These are phyloP conservation scores for Claviceps sp. DNA, from an alignment of 2,329 filamentous ascomycete species.

Conservation along the genomic window DNA sequence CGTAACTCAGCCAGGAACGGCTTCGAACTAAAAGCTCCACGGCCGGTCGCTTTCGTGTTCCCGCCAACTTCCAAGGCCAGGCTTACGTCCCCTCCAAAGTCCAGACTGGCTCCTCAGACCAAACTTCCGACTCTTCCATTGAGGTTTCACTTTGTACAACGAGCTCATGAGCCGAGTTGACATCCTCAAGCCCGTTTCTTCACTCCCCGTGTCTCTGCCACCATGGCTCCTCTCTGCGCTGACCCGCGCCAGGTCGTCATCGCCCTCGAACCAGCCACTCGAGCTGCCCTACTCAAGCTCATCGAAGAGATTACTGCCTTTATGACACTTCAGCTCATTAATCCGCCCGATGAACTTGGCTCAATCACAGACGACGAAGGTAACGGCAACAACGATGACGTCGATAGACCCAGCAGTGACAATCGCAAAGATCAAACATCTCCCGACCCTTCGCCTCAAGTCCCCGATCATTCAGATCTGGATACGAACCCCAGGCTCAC, in stretches of 20 bases:
- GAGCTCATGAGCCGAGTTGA: neutral
- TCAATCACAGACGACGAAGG: slow-evolving; percentile 13
- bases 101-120: no score
- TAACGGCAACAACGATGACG: neutral
- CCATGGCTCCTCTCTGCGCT: slow-evolving; percentile 40
- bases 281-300: slow-evolving; percentile 37
- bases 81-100: no score
- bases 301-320: slow-evolving; percentile 37
- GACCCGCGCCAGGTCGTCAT: slow-evolving; percentile 44
- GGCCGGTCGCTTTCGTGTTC: neutral
- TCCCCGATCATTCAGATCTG: neutral
- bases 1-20: neutral
- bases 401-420: neutral
- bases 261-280: slow-evolving; percentile 37
- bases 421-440: neutral
- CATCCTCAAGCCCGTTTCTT: neutral
- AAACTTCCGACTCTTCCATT: neutral
- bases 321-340: slow-evolving; percentile 39
- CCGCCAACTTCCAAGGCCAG: neutral
- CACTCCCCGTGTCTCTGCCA: slow-evolving; percentile 1
- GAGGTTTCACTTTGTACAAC: neutral
- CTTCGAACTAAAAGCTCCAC: neutral
- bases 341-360: slow-evolving; percentile 19
- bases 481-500: slow-evolving; percentile 2
- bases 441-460: neutral